phyloP scores from a whole-genome alignment of 345 rosid genomes.

The Populus deltoides region DNA sequence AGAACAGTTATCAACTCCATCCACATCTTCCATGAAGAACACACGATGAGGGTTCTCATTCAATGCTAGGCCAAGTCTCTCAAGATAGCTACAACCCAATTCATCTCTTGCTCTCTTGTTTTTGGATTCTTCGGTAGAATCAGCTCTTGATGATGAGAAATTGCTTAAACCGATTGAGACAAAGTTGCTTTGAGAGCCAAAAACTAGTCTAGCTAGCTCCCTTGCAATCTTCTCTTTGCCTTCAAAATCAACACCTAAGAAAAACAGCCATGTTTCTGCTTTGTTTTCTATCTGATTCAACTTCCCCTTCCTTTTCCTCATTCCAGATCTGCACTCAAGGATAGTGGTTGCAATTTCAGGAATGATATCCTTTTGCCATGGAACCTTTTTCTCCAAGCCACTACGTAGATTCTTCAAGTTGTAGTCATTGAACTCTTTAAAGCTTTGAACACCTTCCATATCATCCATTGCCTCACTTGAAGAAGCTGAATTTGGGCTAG shows the following conservation, averaged over 20 bases:
- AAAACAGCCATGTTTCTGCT: conserved; percentile 82
- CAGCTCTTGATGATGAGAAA: conserved; percentile 28
- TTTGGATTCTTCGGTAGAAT: conserved; percentile 24
- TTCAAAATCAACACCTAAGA: conserved; percentile 61
- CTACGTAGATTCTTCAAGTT: conserved; percentile 50
- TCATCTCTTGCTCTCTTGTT: conserved; percentile 53
- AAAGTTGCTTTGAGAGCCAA: conserved; percentile 51
- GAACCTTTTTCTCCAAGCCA: conserved; percentile 69
- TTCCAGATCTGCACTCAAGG: conserved; percentile 72
- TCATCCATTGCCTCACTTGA: conserved; percentile 59
- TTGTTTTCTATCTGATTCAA: conserved; percentile 27
- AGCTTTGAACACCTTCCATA: conserved; percentile 32
- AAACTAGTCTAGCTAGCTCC: conserved; percentile 68
- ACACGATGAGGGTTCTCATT: conserved; percentile 71
- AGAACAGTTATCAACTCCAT: conserved; percentile 31
- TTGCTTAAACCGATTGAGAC: conserved; percentile 38
- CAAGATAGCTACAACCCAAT: conserved; percentile 24
- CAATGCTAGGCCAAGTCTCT: conserved; percentile 52
- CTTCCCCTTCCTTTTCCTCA: conserved; percentile 38
- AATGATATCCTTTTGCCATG: conserved; percentile 60
- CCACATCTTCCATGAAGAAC: conserved; percentile 58
- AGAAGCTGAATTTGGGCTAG: conserved; percentile 78
- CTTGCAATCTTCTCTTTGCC: conserved; percentile 69
- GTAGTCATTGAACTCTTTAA: conserved; percentile 44
- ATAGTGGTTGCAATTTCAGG: conserved; percentile 54